phyloP scores from a whole-genome alignment of 129 eudicot species.

The Oenanthe sinensis region DNA sequence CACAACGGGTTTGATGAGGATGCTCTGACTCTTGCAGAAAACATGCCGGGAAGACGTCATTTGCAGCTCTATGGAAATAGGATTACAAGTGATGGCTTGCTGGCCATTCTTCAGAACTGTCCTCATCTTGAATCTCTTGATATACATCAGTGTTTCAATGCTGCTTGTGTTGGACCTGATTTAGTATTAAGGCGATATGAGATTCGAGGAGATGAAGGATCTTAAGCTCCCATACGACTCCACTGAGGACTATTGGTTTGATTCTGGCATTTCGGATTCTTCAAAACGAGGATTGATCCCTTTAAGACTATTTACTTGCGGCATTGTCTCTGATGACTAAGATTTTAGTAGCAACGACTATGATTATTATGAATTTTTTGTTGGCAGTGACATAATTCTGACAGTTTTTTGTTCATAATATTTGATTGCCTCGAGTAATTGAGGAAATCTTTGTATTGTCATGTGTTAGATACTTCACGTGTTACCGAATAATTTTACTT shows the following conservation, averaged over 20 bases:
- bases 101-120: constrained; percentile 53
- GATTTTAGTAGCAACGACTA: no score
- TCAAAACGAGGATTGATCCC: constrained; percentile 31
- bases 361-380: no score
- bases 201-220: constrained; percentile 29
- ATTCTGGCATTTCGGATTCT: no score
- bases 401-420: no score
- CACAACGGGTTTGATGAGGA: constrained; percentile 30
- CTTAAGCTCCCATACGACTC: constrained; percentile 41
- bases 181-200: constrained; percentile 32
- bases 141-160: constrained; percentile 49
- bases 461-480: no score
- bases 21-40: constrained; percentile 47
- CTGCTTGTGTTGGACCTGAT: constrained; percentile 25
- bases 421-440: no score
- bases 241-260: constrained; percentile 19
- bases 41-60: constrained; percentile 50
- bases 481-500: no score
- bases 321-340: constrained; percentile 29
- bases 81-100: constrained; percentile 56
- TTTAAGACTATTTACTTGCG: constrained; percentile 31
- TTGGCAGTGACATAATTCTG: no score
- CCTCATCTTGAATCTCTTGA: constrained; percentile 60
- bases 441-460: no score
- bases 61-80: no score